Evolutionary conservation across 768 basidiomycete species (phyloP), one percentile per base, ranked within the genome.

Genomic region (Podaxis sp.): DNA sequence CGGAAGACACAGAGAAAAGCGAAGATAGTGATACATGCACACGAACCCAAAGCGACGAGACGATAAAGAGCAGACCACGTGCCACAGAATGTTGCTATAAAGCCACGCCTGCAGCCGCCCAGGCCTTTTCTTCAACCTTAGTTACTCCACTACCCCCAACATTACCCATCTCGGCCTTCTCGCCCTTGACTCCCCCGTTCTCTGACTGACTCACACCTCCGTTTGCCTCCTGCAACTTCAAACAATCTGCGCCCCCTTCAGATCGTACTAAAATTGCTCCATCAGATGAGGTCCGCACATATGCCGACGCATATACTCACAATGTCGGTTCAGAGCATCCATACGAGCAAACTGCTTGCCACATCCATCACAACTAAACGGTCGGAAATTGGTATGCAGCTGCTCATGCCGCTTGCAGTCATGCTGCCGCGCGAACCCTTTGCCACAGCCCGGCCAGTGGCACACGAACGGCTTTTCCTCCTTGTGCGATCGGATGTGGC

Each of bases 331-430:
- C 57, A 98, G 81, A 46, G 96, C 96, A 74, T 98, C 96, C 85
- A 97, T 90, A 64, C 96, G 75, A 36, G 95, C 95, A 79, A 98
- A 98, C 67, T 88, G 92, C 79, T 95, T 93, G 67, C 85, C 83
- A 72, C 96, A 98, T 49, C 94, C 95, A 8, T 95, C 92, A 69
- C 96, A 98, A 12, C 85, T 90, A 72, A 95, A 96, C 64, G 95
- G 94, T 24, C 95, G 79, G 69, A 94, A 90, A 68, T 96, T 96
- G 62, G 92, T 88, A 72, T 98, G 96, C 46, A 98, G 80, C 66
- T 95, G 90, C 74, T 97, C 96, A 68, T 98, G 96, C 2, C 95
- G 85, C 72, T 96, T 98, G 76, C 96, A 97, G 73, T 98, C 96
- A 70, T 97, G 96, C 72, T 96, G 93, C 60, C 95, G 76, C 27